Percentiles rank a stretch among this genome's conserved stretches.
Conservation (phyloP, 495 filamentous ascomycete species). For the Sordaria brevicollis region DNA sequence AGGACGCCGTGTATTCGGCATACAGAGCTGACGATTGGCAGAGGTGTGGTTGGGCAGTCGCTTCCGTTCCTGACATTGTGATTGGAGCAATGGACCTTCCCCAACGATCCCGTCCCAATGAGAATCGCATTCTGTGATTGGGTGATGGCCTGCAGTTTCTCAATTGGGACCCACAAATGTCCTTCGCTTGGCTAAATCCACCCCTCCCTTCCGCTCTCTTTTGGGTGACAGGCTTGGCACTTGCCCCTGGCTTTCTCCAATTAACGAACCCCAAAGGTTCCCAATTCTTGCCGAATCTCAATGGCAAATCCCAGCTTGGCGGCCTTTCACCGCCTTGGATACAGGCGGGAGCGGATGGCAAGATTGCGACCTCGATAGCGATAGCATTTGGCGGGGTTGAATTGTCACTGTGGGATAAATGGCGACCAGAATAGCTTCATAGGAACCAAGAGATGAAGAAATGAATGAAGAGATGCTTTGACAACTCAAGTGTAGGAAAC, state of each 20-base stretch:
- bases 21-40: slow-evolving; percentile 13
- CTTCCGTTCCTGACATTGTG: background rate
- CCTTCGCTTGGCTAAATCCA: slow-evolving; percentile 15
- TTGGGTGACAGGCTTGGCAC: background rate
- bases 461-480: background rate
- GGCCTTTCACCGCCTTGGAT: background rate
- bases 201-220: background rate
- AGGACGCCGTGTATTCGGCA: slow-evolving; percentile 8
- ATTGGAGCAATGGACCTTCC: slow-evolving; percentile 10
- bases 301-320: background rate
- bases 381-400: slow-evolving; percentile 1
- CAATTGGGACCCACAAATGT: background rate
- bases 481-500: background rate
- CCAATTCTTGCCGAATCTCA: background rate
- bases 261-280: slow-evolving; percentile 3
- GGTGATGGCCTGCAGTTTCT: background rate
- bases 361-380: background rate
- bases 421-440: background rate
- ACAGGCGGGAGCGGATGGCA: background rate
- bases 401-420: background rate
- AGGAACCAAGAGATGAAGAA: background rate
- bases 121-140: background rate
- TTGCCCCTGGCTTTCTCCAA: slow-evolving; percentile 1
- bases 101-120: slow-evolving; percentile 5
- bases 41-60: slow-evolving; percentile 1